Evolutionary conservation across 2,329 filamentous ascomycete genomes (phyloP).

Genomic region (Sordariomycetes sp.): DNA sequence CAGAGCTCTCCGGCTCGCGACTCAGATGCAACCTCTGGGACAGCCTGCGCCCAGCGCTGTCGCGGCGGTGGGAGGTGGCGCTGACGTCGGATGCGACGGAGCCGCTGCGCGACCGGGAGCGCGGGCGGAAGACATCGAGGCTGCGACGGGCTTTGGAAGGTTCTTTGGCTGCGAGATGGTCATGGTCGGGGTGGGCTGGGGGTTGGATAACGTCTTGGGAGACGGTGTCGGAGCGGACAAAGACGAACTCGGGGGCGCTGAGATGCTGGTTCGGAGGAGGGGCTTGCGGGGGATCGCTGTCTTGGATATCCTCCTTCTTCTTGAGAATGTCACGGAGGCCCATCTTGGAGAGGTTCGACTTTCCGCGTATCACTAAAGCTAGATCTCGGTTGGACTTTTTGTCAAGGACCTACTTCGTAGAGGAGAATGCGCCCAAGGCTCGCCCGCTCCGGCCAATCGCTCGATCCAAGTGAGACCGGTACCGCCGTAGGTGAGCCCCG

Average conservation of each 20-base stretch:
- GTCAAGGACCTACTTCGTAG: too few species aligned
- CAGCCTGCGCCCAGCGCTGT: constrained; percentile 32
- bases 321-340: constrained; percentile 43
- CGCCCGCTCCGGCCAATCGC: too few species aligned
- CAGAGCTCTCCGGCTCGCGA: constrained; percentile 50
- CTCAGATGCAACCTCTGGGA: constrained; percentile 64
- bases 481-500: too few species aligned
- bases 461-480: too few species aligned
- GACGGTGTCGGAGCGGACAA: constrained; percentile 76
- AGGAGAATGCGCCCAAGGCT: too few species aligned
- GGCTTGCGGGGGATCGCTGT: constrained; percentile 17
- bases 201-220: constrained; percentile 72
- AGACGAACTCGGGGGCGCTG: constrained; percentile 60
- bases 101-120: constrained; percentile 36
- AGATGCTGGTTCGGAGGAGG: constrained; percentile 22
- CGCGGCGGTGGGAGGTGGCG: constrained; percentile 8
- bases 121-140: constrained; percentile 33
- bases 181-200: constrained; percentile 32
- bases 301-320: constrained; percentile 37
- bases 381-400: too few species aligned
- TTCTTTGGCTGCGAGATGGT: constrained; percentile 18
- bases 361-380: too few species aligned
- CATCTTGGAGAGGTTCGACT: constrained; percentile 28
- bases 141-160: constrained; percentile 25
- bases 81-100: constrained; percentile 19